Base-by-base conservation (phyloP, 148 eudicot genomes). In the Pouteria glomerata region DNA sequence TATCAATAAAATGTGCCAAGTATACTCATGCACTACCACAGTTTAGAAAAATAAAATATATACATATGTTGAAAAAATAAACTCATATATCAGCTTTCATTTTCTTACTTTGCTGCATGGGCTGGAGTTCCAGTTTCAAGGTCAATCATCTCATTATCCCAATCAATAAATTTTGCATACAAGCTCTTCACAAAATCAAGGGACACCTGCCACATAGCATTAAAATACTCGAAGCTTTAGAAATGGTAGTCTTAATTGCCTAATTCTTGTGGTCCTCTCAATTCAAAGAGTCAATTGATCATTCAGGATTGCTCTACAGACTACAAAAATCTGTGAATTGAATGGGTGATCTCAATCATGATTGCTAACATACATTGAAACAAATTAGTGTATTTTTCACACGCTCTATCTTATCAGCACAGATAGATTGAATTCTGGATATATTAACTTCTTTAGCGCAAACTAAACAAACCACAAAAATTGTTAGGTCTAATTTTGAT, bases 151-250 rank as follows among this genome's bases (percentile, higher is more conserved):
- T 89, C 86, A 55, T 78, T 75, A 78, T 95, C 99, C 99, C 99
- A 95, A 76, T 95, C 99, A 76, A 91, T 95, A 76, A 95, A 95
- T 75, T 91, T 91, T 47, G 99, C 99, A 79, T 95, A 95, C 79
- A 91, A 81, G 77, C 99, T 85, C 89, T 95, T 95, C 51, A 95
- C 94, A 57, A 95, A 88, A 83, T 95, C 99, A 63, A 95, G 88
- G 55, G 99, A 91, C n/a, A 95, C 99, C 99, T 95, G 83, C 64
- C 81, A 84, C 57, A 69, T 66, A 61, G 35, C 52, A 63, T 31
- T 24, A 41, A 47, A 33, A 26, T 5, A 37, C 11, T 53, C 34
- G 24, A 65, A 63, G 62, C 41, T 34, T 24, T 31, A 65, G 24
- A 69, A 58, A 35, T 52, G 47, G 60, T 5, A 53, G 11, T n/a